phyloP scores from a whole-genome alignment of 148 eudicot species.

The Rhododendron henanense region DNA sequence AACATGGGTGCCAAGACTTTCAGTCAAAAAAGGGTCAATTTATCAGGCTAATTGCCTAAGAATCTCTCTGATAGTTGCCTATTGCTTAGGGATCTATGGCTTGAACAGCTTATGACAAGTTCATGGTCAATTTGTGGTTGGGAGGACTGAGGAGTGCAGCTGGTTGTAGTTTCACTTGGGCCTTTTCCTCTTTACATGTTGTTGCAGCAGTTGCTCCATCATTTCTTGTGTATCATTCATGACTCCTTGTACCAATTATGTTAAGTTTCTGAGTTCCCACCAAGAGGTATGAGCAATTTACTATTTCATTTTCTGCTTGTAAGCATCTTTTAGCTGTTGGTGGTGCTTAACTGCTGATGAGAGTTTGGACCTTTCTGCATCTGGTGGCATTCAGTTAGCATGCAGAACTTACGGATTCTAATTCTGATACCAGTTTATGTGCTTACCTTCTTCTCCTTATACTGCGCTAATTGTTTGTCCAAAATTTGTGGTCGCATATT shows the following conservation, averaged over 20 bases:
- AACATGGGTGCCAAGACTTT: neutral
- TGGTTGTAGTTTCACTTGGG: too few species aligned
- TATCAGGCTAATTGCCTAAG: neutral
- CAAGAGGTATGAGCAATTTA: neutral
- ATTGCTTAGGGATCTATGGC: neutral
- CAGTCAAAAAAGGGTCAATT: neutral
- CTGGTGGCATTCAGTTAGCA: neutral
- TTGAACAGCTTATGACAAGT: neutral
- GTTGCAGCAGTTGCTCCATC: too few species aligned
- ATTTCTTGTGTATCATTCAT: neutral
- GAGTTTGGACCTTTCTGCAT: neutral
- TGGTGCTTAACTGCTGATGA: neutral
- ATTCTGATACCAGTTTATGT: neutral
- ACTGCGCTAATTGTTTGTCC: neutral
- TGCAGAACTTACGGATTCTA: neutral
- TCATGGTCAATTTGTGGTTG: neutral
- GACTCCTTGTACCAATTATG: neutral
- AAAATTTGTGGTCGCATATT: neutral
- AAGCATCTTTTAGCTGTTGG: neutral
- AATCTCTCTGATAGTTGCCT: neutral
- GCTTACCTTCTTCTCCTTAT: neutral
- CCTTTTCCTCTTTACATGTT: too few species aligned
- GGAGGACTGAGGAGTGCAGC: too few species aligned
- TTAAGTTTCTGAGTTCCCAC: neutral
- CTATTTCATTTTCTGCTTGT: neutral